Conservation (phyloP, 2,329 filamentous ascomycete species). For the Cyphellophora attinorum region DNA sequence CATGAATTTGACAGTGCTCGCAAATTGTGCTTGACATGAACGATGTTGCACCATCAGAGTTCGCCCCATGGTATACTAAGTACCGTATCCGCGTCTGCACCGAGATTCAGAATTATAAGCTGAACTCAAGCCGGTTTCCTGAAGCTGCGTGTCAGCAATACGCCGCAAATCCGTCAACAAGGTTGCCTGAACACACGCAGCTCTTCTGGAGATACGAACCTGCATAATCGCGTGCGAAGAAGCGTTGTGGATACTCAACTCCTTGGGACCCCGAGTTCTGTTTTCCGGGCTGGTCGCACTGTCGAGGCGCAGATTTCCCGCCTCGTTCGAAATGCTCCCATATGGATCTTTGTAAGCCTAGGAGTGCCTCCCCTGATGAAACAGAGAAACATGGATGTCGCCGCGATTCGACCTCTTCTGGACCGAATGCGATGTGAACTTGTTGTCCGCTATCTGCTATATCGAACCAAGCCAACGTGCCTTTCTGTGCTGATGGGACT, state of each 20-base stretch:
- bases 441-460: slow-evolving; percentile 14
- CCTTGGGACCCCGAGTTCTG: slow-evolving; percentile 38
- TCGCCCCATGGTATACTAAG: too few species aligned
- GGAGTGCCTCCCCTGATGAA: slow-evolving; percentile 37
- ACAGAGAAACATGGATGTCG: slow-evolving; percentile 53
- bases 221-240: slow-evolving; percentile 52
- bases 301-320: slow-evolving; percentile 40
- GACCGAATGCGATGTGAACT: slow-evolving; percentile 46
- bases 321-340: slow-evolving; percentile 43
- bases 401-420: slow-evolving; percentile 45
- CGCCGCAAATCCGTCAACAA: too few species aligned
- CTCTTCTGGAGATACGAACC: too few species aligned
- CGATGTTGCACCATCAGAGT: too few species aligned
- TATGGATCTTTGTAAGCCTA: slow-evolving; percentile 37
- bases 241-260: slow-evolving; percentile 50
- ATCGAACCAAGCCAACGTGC: slow-evolving; percentile 44
- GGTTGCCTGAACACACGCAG: too few species aligned
- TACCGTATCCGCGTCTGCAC: too few species aligned
- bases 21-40: too few species aligned
- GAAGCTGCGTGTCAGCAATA: too few species aligned
- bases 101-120: too few species aligned
- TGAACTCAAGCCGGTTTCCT: slow-evolving; percentile 1
- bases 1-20: too few species aligned
- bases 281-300: slow-evolving; percentile 47
- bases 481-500: slow-evolving; percentile 44